A percentile compares a stretch with the other conserved stretches of the same genome.
Evolutionary conservation across 2,329 filamentous ascomycete genomes (phyloP).

Genomic region (Fusarium scirpi): DNA sequence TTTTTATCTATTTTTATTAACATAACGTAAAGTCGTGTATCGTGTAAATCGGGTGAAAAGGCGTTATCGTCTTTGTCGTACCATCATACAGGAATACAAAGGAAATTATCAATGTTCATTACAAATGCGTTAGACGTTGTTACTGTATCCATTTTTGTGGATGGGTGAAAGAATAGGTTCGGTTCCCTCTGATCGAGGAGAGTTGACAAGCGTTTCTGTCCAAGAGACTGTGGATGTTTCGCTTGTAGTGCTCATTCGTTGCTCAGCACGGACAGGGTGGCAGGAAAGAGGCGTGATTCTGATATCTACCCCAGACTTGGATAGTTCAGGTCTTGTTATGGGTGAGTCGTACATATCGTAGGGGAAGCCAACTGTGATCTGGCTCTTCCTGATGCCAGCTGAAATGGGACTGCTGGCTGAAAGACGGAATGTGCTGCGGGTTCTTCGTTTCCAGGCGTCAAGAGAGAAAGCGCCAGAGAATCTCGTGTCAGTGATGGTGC

Average conservation of each 20-base stretch:
- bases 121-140: slow-evolving; percentile 14
- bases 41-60: slow-evolving; percentile 10
- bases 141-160: slow-evolving; percentile 32
- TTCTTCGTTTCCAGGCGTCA: slow-evolving; percentile 39
- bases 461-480: slow-evolving; percentile 38
- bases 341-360: slow-evolving; percentile 20
- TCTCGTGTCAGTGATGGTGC: slow-evolving; percentile 19
- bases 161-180: slow-evolving; percentile 21
- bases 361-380: slow-evolving; percentile 39
- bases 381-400: slow-evolving; percentile 40
- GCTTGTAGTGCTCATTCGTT: slow-evolving; percentile 25
- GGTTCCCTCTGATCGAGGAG: slow-evolving; percentile 12
- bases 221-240: slow-evolving; percentile 37
- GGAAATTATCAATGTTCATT: slow-evolving; percentile 1
- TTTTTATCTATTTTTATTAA: slow-evolving; percentile 26
- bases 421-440: slow-evolving; percentile 34
- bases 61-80: slow-evolving; percentile 17
- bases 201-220: slow-evolving; percentile 15
- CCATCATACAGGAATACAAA: slow-evolving; percentile 14
- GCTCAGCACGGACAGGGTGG: background rate
- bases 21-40: slow-evolving; percentile 18
- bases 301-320: background rate
- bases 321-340: slow-evolving; percentile 2
- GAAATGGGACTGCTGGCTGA: slow-evolving; percentile 18
- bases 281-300: background rate